Evolutionary conservation across 768 basidiomycete genomes (phyloP), one percentile per base, ranked within the genome.

Genomic region (Pleurotus salmoneostramineus): DNA sequence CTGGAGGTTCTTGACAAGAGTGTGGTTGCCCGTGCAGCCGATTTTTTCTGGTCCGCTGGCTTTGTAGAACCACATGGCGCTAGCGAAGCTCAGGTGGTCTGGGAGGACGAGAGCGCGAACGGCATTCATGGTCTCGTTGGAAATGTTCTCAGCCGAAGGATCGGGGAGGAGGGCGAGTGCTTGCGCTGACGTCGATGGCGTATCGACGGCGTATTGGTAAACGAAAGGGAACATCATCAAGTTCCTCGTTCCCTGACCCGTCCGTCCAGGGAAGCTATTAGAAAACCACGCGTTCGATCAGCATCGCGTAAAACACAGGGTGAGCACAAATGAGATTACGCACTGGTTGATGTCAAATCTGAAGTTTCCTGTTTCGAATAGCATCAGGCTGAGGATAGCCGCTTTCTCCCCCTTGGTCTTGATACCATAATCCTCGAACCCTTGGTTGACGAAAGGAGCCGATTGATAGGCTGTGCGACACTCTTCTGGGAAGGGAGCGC

Each of bases 41-140:
- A 46, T 61, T 49, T 64, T 57, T 17, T 33, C 45, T 10, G 42
- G 37, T 4, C 60, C 64, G 44, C 62, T 63, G 36, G 51, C 55
- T 42, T 43, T 66, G 56, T 65, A 67, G 43, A 66, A 67, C 65
- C 66, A 67, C 64, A 64, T 64, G 8, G 60, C 65, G 55, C 60
- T 62, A 4, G 65, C 65, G 46, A 67, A 65, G 57, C 64, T 65
- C 33, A 67, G 52, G 17, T 52, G 34, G 35, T 67, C 66, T 10
- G 47, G 15, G 15, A 67, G 56, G 6, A 67, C 64, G 12, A 67
- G 61, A 33, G 48, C 61, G 21, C 61, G 61, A 40, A 67, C 56
- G 17, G 56, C 61, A 46, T 64, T 66, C 52, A 61, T 57, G 3
- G 65, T 67, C 33, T 59, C 54, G 27, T 57, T 31, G 3, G 60